Conservation (phyloP, 768 basidiomycete genomes). For the Peribolospora kevripleyi region DNA sequence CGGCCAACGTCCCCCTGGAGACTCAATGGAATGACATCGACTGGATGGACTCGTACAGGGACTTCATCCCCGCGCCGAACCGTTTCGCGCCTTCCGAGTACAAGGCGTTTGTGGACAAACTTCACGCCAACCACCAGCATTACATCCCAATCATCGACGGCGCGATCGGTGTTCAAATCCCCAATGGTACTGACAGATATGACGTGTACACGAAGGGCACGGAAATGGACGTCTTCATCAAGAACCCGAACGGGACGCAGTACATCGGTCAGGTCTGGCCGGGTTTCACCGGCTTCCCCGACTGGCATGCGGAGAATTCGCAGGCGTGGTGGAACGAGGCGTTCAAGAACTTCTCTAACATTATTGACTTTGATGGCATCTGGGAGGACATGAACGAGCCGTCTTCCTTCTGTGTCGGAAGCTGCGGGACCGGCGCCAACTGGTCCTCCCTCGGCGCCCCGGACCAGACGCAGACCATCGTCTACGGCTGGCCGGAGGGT, state of each 20-base stretch:
- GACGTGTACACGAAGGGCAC: constrained; percentile 39
- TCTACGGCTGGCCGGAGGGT: constrained; percentile 44
- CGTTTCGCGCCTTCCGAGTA: constrained; percentile 13
- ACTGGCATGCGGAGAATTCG: constrained; percentile 23
- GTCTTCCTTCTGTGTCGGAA: constrained; percentile 39
- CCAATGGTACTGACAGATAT: constrained; percentile 17
- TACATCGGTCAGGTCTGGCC: constrained; percentile 60
- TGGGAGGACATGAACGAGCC: constrained; percentile 51
- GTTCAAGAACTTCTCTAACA: constrained; percentile 20
- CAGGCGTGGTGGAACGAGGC: constrained; percentile 38
- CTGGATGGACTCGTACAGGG: constrained; percentile 11
- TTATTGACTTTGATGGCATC: constrained; percentile 35
- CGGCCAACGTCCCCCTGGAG: constrained; percentile 18
- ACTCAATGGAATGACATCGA: constrained; percentile 15
- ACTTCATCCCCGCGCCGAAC: constrained; percentile 15
- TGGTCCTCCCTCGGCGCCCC: neutral
- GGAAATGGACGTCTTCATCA: constrained; percentile 40
- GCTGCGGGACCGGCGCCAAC: constrained; percentile 23
- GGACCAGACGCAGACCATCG: constrained; percentile 16
- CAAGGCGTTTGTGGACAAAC: constrained; percentile 13
- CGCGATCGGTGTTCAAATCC: constrained; percentile 10
- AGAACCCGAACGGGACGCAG: constrained; percentile 45
- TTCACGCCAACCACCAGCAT: constrained; percentile 13
- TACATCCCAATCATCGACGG: constrained; percentile 17
- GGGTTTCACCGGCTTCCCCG: constrained; percentile 39